Evolutionary conservation across 257 asterid species (phyloP).

Genomic region (Lantana camara): DNA sequence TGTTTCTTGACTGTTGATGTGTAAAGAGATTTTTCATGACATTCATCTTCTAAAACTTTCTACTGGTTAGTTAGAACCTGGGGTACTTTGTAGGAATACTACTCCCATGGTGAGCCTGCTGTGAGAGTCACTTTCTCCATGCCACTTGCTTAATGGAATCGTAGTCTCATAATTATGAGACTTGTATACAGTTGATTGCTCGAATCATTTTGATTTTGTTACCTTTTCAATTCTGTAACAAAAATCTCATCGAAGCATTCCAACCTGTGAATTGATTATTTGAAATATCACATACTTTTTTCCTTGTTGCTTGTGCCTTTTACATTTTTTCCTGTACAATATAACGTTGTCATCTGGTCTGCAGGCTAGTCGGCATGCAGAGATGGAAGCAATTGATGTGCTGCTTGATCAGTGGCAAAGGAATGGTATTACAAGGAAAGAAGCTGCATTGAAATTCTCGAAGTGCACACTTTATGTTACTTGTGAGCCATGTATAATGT

Average conservation of each 20-base stretch:
- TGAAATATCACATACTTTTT: background rate
- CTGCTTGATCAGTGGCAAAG: slow-evolving; percentile 77
- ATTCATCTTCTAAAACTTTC: too few species aligned
- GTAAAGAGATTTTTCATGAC: too few species aligned
- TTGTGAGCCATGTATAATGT: slow-evolving; percentile 97
- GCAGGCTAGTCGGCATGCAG: slow-evolving; percentile 93
- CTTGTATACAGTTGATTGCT: background rate
- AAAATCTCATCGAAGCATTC: slow-evolving; percentile 6
- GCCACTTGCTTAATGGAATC: too few species aligned
- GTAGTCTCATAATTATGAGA: slow-evolving; percentile 4
- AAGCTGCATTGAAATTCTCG: slow-evolving; percentile 60
- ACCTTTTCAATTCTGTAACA: background rate
- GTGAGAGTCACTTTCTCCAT: too few species aligned
- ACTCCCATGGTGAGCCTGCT: too few species aligned
- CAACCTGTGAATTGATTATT: background rate
- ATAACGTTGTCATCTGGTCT: slow-evolving; percentile 19
- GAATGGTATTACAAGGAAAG: slow-evolving; percentile 52
- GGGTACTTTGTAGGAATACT: too few species aligned
- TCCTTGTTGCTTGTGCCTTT: background rate
- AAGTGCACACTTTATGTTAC: slow-evolving; percentile 80
- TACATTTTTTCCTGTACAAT: slow-evolving; percentile 1
- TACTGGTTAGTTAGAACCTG: too few species aligned
- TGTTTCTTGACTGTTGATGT: too few species aligned
- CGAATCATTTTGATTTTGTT: background rate
- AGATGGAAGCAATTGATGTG: slow-evolving; percentile 93